Conservation (phyloP, 768 basidiomycete species). For the Suillus luteus region DNA sequence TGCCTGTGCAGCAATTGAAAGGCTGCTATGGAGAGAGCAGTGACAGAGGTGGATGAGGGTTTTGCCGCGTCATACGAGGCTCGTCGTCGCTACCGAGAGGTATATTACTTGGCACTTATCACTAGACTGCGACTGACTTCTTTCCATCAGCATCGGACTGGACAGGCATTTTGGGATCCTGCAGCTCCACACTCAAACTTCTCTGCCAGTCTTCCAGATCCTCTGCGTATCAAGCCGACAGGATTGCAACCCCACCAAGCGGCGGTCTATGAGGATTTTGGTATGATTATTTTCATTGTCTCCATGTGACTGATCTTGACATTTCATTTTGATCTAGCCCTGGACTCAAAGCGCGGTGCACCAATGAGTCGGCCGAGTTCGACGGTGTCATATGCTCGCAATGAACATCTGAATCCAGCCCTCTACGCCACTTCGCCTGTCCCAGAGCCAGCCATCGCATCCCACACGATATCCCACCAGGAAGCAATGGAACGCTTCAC, state of each 20-base stretch:
- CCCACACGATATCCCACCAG: slow-evolving; percentile 59
- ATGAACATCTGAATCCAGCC: slow-evolving; percentile 42
- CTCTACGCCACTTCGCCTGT: slow-evolving; percentile 65
- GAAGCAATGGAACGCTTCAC: slow-evolving; percentile 90
- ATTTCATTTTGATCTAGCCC: slow-evolving; percentile 36
- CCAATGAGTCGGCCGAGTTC: slow-evolving; percentile 67
- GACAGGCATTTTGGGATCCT: slow-evolving; percentile 89
- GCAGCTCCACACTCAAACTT: slow-evolving; percentile 71
- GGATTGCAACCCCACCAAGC: slow-evolving; percentile 84
- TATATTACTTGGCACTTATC: slow-evolving; percentile 31
- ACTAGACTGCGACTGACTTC: slow-evolving; percentile 7
- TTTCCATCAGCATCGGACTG: slow-evolving; percentile 53
- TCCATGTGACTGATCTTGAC: slow-evolving; percentile 3
- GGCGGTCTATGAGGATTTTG: slow-evolving; percentile 95
- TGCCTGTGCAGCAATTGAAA: slow-evolving; percentile 95
- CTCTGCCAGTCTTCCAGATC: slow-evolving; percentile 77
- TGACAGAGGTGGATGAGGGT: slow-evolving; percentile 89
- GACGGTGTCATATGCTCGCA: slow-evolving; percentile 63
- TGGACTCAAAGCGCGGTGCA: slow-evolving; percentile 57
- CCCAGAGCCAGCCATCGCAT: slow-evolving; percentile 50
- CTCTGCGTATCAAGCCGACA: slow-evolving; percentile 78
- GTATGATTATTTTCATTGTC: slow-evolving; percentile 38
- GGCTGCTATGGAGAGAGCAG: slow-evolving; percentile 95
- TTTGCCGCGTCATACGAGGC: slow-evolving; percentile 81
- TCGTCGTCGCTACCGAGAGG: slow-evolving; percentile 86